Conservation (phyloP, 1,284 basidiomycete species). For the Austroboletus rostrupii region DNA sequence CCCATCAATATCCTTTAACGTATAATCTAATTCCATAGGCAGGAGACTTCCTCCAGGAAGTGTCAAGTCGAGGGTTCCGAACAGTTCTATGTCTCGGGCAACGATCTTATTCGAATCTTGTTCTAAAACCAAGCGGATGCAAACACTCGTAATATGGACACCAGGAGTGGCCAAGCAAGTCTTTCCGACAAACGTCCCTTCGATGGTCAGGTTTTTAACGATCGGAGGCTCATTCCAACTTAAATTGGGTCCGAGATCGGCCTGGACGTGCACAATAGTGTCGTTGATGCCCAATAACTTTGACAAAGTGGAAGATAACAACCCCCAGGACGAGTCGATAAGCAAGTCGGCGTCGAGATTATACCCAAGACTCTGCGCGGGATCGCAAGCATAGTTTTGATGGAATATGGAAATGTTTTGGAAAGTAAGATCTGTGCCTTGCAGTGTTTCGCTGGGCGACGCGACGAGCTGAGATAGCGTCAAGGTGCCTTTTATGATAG, state of each 20-base stretch:
- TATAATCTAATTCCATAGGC: conserved; percentile 8
- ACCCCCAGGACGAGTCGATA: conserved; percentile 4
- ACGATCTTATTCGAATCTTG: background rate
- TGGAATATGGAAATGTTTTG: conserved; percentile 9
- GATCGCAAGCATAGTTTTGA: conserved; percentile 9
- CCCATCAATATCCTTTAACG: conserved; percentile 3
- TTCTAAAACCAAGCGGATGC: background rate
- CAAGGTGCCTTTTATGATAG: conserved; percentile 1
- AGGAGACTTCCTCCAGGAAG: conserved; percentile 1
- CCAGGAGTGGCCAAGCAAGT: background rate
- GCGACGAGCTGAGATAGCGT: conserved; percentile 10
- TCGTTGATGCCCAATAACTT: conserved; percentile 2
- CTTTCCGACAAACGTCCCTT: conserved; percentile 4
- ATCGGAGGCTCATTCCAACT: conserved; percentile 1
- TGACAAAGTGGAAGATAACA: conserved; percentile 1
- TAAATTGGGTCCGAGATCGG: conserved; percentile 2
- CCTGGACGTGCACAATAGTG: background rate
- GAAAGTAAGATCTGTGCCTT: conserved; percentile 3
- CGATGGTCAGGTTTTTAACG: background rate
- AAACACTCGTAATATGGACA: conserved; percentile 4
- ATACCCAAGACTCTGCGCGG: conserved; percentile 4
- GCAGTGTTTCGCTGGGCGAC: background rate
- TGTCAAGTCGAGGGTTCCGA: conserved; percentile 3
- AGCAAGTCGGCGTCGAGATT: conserved; percentile 4
- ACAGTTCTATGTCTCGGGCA: background rate